A percentile compares a stretch with the other conserved stretches of the same genome.
These are phyloP conservation scores for Neospora caninum DNA, from an alignment of 169 alveolate species.

Conservation along the genomic window DNA sequence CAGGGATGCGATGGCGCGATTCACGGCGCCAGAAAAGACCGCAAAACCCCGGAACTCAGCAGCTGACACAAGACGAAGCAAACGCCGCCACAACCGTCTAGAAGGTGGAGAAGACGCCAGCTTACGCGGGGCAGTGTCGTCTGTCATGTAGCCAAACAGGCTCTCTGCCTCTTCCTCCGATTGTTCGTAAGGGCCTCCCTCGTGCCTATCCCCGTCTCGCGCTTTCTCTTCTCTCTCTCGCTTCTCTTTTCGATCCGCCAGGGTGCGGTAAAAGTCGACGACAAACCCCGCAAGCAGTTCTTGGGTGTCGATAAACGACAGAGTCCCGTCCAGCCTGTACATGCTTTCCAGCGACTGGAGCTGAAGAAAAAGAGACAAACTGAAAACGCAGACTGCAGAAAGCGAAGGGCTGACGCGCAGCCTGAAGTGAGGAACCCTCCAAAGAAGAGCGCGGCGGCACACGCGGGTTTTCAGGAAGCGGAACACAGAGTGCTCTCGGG, in stretches of 20 bases:
- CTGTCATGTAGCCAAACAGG: neutral
- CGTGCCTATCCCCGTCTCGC: neutral
- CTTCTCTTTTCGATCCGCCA: neutral
- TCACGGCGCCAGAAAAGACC: too few species aligned
- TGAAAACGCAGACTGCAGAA: too few species aligned
- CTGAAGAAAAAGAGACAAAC: neutral
- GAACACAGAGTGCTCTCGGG: too few species aligned
- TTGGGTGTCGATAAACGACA: conserved; percentile 25
- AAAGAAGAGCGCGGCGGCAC: too few species aligned
- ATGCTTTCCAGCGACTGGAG: conserved; percentile 6
- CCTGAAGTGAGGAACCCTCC: too few species aligned
- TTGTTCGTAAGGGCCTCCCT: neutral
- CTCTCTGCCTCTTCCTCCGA: neutral
- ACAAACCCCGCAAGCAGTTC: conserved; percentile 23
- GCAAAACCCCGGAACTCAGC: too few species aligned
- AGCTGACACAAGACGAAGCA: too few species aligned
- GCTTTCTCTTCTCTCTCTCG: neutral
- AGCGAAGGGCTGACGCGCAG: too few species aligned
- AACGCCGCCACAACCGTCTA: too few species aligned
- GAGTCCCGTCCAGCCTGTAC: conserved; percentile 29
- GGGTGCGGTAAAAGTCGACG: conserved; percentile 6
- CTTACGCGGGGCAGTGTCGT: neutral
- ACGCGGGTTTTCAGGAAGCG: too few species aligned
- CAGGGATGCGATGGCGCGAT: too few species aligned
- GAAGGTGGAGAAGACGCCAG: too few species aligned